Base-by-base conservation (phyloP, 495 filamentous ascomycete genomes). In the Penicillium crystallinum region DNA sequence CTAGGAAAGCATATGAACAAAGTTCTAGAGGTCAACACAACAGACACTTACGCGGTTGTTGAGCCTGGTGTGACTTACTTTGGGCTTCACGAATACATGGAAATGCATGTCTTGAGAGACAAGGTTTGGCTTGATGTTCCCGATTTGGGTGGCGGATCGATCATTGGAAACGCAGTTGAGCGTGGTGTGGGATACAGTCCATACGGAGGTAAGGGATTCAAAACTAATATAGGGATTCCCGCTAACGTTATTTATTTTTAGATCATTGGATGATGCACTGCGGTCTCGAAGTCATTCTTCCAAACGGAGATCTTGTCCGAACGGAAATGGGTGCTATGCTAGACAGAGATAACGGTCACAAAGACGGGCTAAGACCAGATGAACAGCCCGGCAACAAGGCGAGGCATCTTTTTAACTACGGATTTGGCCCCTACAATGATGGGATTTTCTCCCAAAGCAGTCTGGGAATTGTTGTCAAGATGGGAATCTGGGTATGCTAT, bases 61-160 rank as follows among this genome's bases (percentile, higher is more conserved):
- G 62, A 59, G 57, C 80, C 80, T 0, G 80, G 79, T 6, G 81
- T 84, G 4, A 74, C 76, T 0, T 84, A 77, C 43, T 76, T 70
- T 23, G 75, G 76, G 18, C 60, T 83, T 18, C 78, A 82, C 50
- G 67, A 75, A 17, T 72, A 79, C 53, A 73, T 80, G 45, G 68
- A 73, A 30, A 68, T 65, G 27, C 51, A 73, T 6, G 72, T 70
- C n/a, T 69, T 75, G 44, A n/a, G n/a, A n/a, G n/a, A n/a, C n/a
- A 77, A 75, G 41, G 64, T 82, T 5, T 81, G 78, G 78, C 72
- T 75, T 3, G 77, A 76, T 55, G 73, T 69, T 3, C 78, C 81
- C 4, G 76, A 75, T 45, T 60, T 84, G n/a, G 80, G 79, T 36
- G 78, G 81, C 61, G 81, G 80, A 4, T 79, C 76, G 14, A 75